Evolutionary conservation across 148 eudicot species (phyloP), one percentile per base, ranked within the genome.

Genomic region (Dianthus caryophyllus): DNA sequence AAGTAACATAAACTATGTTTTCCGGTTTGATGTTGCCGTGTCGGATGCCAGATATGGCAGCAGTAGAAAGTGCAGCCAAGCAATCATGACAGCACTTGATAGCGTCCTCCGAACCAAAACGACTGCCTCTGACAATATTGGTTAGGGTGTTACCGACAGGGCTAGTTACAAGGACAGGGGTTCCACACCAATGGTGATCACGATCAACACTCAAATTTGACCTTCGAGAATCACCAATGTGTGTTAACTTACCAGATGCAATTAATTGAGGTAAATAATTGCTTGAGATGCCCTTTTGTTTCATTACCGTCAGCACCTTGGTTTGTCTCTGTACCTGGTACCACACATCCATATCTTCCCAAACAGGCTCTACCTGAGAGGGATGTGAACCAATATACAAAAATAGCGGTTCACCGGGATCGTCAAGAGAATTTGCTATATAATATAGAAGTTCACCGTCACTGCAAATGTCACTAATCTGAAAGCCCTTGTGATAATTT

Each of bases 241-340:
- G 99, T 59, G 83, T 66, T 73, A 90, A 82, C 65, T 82, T 72
- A 33, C 99, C 96, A 4, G 99, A 94, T n/a, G 83, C 83, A 70
- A 54, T 77, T 61, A 94, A 47, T 51, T 86, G 83, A 21, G 99
- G 96, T 22, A 94, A 71, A 79, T 84, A 83, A 75, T 88, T 88
- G 77, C 84, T 82, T 0, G 97, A 86, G 56, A 90, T 50, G 43
- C 88, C 93, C 62, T 82, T 86, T 46, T 94, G 93, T 63, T 85
- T 90, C 92, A 94, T 90, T 18, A 88, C 61, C n/a, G 84, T 79
- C 58, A 94, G 78, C 64, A 94, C 79, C 79, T 90, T 94, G 22
- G 99, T 90, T 67, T 94, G 97, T 79, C 99, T 90, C 73, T 94
- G 99, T 26, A 94, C 99, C 68, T 84, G 99, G 78, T 94, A 94